Percentiles rank a stretch among this genome's conserved stretches.
phyloP scores from a whole-genome alignment of 1,139 yeast species.

The Geotrichum candidum region DNA sequence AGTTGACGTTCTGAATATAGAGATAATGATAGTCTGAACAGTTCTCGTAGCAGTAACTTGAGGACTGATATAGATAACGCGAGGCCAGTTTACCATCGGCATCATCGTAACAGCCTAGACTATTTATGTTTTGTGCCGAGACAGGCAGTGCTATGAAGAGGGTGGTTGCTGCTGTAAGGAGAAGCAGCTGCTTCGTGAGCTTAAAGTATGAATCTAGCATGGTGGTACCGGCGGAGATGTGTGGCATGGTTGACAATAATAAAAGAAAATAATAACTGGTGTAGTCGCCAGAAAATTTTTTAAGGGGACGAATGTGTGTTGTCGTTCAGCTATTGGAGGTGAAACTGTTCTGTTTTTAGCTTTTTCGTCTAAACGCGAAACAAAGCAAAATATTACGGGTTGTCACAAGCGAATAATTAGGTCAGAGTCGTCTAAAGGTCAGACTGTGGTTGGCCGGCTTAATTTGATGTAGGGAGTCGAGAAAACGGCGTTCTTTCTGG shows the following conservation, averaged over 20 bases:
- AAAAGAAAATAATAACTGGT: background rate
- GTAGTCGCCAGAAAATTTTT: background rate
- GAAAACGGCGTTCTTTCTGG: background rate
- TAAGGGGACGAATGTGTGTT: background rate
- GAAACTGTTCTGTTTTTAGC: background rate
- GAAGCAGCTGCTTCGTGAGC: background rate
- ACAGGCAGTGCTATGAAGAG: background rate
- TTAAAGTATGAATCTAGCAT: background rate
- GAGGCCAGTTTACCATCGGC: slow-evolving; percentile 1
- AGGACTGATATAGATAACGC: slow-evolving; percentile 9
- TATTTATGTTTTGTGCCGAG: background rate
- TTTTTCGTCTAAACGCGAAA: background rate
- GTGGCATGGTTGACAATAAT: background rate
- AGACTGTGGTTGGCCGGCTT: background rate
- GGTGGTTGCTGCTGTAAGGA: background rate
- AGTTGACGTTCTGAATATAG: slow-evolving; percentile 55
- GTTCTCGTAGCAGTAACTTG: slow-evolving; percentile 9
- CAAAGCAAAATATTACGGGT: background rate
- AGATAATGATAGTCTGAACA: slow-evolving; percentile 29
- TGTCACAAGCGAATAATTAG: background rate
- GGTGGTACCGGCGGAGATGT: background rate
- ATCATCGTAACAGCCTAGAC: slow-evolving; percentile 1
- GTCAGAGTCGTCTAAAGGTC: background rate
- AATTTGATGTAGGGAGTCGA: background rate
- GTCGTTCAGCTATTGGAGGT: background rate